Conservation (phyloP, 1,284 basidiomycete species). For the Gymnopus androsaceus region DNA sequence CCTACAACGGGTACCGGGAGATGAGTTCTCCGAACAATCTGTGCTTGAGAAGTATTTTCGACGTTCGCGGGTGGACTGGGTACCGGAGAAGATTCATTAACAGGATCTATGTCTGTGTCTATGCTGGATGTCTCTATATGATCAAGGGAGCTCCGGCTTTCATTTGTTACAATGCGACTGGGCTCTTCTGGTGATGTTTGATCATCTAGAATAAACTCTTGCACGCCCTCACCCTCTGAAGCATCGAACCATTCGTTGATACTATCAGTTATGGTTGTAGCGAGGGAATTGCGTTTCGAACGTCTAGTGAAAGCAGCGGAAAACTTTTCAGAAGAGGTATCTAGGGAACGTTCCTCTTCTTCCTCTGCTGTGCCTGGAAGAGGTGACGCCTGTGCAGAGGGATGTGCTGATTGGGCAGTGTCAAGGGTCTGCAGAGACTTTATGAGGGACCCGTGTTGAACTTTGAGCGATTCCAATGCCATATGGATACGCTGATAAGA, state of each 20-base stretch:
- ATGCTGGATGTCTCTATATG: conserved; percentile 45
- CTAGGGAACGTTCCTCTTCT: conserved; percentile 28
- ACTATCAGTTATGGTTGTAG: conserved; percentile 59
- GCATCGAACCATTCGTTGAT: conserved; percentile 77
- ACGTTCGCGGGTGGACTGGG: conserved; percentile 13
- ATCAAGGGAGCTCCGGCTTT: conserved; percentile 41
- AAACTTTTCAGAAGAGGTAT: conserved; percentile 21
- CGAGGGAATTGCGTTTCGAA: conserved; percentile 50
- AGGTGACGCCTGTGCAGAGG: conserved; percentile 40
- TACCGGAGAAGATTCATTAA: conserved; percentile 30
- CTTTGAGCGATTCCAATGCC: conserved; percentile 55
- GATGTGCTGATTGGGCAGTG: conserved; percentile 24
- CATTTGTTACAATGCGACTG: conserved; percentile 39
- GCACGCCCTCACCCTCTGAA: conserved; percentile 56
- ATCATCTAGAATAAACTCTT: conserved; percentile 69
- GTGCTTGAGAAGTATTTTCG: conserved; percentile 24
- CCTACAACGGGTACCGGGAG: conserved; percentile 70
- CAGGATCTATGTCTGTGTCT: conserved; percentile 43
- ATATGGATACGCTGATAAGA: conserved; percentile 44
- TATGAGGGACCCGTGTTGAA: conserved; percentile 55
- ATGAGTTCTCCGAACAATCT: conserved; percentile 55
- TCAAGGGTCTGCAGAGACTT: conserved; percentile 43
- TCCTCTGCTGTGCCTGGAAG: conserved; percentile 55
- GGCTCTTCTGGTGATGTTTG: conserved; percentile 40
- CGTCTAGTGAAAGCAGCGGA: conserved; percentile 37